Evolutionary conservation across 371 early-diverging fungal genomes (phyloP), one percentile per base, ranked within the genome.

Genomic region (Dinochytrium kinnereticum): DNA sequence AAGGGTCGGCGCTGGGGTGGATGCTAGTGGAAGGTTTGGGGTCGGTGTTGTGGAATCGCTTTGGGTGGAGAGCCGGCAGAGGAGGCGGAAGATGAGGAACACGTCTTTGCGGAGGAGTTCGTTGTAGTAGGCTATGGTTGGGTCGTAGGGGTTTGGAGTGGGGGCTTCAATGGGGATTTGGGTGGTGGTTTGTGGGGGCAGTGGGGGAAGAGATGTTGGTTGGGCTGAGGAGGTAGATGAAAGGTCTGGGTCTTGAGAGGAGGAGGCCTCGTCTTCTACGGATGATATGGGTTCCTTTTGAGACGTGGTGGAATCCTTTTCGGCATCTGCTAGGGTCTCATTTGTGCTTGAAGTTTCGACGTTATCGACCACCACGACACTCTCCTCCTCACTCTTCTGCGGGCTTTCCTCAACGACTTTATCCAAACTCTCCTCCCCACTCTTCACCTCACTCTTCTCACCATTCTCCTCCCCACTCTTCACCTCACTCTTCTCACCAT

Each of bases 51-150:
- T 31, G 34, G 51, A 10, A 26, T 83, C 83, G 13, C 81, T 76
- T 36, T 80, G 79, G 82, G 95, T 91, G 1, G 95, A 94, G 17
- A 96, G 87, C 68, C 93, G 92, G 82, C 96, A 96, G 31, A 98
- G 89, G 1, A 96, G 93, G 15, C 97, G 91, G 77, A 98, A 89
- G 0, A 95, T 90, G 31, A 96, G 81, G 51, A 91, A 95, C 0
- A 92, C 96, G 77, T 98, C 98, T 39, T 80, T 82, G 21, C 80
- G 76, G 17, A 85, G 74, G 15, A 80, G 68, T n/a, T 81, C 77
- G 72, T 80, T 82, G 72, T 84, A 84, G 59, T 71, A 82, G n/a
- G 79, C 77, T 21, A 84, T 65, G 17, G 85, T 76, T 0, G 83
- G 84, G 26, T 82, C 76, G 71, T 84, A 82, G 24, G 82, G 79